Conservation (phyloP, 257 asterid species). For the Scutellaria galericulata region DNA sequence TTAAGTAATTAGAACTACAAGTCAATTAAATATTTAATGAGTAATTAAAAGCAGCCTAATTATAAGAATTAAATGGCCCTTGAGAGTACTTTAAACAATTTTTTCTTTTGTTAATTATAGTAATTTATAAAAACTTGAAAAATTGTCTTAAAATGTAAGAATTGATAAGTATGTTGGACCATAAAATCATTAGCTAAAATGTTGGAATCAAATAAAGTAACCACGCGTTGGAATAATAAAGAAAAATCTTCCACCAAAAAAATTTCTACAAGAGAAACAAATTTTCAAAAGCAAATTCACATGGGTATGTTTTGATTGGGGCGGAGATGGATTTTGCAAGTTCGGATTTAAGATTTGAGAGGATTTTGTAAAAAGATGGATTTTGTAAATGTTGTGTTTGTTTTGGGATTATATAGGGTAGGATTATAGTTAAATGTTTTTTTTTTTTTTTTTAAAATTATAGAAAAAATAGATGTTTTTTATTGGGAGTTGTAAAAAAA, state of each 20-base stretch:
- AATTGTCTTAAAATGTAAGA: slow-evolving; percentile 28
- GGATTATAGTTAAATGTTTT: too few species aligned
- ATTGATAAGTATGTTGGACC: slow-evolving; percentile 32
- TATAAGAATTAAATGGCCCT: background rate
- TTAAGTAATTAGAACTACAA: too few species aligned
- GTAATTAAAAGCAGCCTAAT: background rate
- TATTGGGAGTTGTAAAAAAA: too few species aligned
- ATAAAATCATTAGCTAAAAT: slow-evolving; percentile 18
- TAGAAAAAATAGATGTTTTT: too few species aligned
- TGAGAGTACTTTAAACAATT: background rate
- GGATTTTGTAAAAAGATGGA: too few species aligned
- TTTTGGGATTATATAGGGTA: too few species aligned
- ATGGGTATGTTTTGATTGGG: too few species aligned
- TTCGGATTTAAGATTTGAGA: too few species aligned
- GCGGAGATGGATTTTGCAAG: too few species aligned
- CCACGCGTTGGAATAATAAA: slow-evolving; percentile 32
- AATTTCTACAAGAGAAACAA: slow-evolving; percentile 7
- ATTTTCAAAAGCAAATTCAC: slow-evolving; percentile 31
- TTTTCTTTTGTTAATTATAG: background rate
- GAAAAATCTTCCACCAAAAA: slow-evolving; percentile 25
- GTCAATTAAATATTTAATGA: background rate
- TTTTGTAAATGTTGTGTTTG: too few species aligned
- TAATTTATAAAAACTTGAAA: too few species aligned
- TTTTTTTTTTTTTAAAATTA: too few species aligned
- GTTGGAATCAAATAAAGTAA: slow-evolving; percentile 27